Base-by-base conservation (phyloP, 2,329 filamentous ascomycete species). In the Aureobasidium vineae region DNA sequence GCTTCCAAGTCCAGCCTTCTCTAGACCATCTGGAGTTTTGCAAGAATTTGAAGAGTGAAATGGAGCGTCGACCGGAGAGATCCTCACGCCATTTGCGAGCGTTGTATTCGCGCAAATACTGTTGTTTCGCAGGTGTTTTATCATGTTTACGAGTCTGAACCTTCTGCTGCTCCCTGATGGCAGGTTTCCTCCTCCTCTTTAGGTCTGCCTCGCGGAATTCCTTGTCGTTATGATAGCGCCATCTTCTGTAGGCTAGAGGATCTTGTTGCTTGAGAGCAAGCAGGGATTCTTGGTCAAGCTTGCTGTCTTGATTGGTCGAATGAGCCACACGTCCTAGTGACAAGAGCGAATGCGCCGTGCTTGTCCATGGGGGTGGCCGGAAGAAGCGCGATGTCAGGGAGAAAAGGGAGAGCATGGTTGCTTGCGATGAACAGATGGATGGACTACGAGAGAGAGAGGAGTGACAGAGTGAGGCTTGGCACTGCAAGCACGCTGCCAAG, bases 1-100 rank as follows among this genome's bases (percentile, higher is more conserved):
- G 36, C 33, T 28, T 57, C 53, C 53, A 57, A 6, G 53, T 41
- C 53, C 53, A 57, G 13, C 31, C 50, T 23, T 54, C 53, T 28
- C 2, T 19, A 5, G 28, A 16, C 21, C 33, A 41, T n/a, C 36
- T 36, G 8, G 1, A 3, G 11, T 1, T 4, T 0, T 11, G 6
- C 21, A 40, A 10, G 10, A 38, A 6, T 1, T 8, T 5, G 3
- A 5, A 3, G 26, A 56, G 53, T 10, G 13, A 8, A 11, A 1
- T 28, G 26, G 10, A 6, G 15, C 53, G 53, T 19, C 53, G 53
- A 11, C 7, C 8, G 1, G 8, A 4, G 16, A 54, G 52, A 5
- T 21, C 41, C 10, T 40, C n/a, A 19, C n/a, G 49, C 13, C 10
- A 33, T 2, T n/a, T 3, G n/a, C 5, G 41, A 45, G n/a, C n/a